These are phyloP conservation scores for Thalia dealbata DNA, from an alignment of 176 grass and related monocot genomes.

Conservation along the genomic window DNA sequence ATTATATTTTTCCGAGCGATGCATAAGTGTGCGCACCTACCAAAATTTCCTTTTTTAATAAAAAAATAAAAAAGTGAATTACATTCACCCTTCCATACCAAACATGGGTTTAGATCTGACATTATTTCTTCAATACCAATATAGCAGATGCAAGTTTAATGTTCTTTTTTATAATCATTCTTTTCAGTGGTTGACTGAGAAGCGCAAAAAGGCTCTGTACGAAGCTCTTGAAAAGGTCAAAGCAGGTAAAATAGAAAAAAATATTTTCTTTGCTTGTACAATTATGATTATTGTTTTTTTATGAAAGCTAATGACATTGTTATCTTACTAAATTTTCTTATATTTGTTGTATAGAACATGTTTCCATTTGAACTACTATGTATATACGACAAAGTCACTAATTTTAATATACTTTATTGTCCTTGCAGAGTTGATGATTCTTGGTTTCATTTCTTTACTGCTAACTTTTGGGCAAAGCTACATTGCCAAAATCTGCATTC, in stretches of 20 bases:
- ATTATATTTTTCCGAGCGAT: too few relatives aligned
- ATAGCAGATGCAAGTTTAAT: too few relatives aligned
- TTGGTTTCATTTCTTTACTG: slow-evolving; percentile 86
- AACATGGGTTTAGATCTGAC: too few relatives aligned
- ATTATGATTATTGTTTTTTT: not conserved
- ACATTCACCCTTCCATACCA: too few relatives aligned
- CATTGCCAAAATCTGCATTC: slow-evolving; percentile 79
- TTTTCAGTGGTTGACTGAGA: slow-evolving; percentile 10
- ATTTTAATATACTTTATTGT: not conserved
- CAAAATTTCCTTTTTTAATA: too few relatives aligned
- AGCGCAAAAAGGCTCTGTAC: not conserved
- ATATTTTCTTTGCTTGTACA: not conserved
- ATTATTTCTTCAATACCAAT: too few relatives aligned
- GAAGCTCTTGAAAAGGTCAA: slow-evolving; percentile 14
- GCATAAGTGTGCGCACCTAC: too few relatives aligned
- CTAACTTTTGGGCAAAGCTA: slow-evolving; percentile 84
- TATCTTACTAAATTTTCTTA: not conserved
- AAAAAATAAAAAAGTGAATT: too few relatives aligned
- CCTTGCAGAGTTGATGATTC: slow-evolving; percentile 70
- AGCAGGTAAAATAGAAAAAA: not conserved
- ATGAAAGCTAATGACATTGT: too few relatives aligned
- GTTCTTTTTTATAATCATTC: not conserved
- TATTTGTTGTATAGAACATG: not conserved
- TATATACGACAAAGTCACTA: not conserved
- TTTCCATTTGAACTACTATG: not conserved